phyloP scores from a whole-genome alignment of 768 basidiomycete genomes.

The Coprinopsis sp. region DNA sequence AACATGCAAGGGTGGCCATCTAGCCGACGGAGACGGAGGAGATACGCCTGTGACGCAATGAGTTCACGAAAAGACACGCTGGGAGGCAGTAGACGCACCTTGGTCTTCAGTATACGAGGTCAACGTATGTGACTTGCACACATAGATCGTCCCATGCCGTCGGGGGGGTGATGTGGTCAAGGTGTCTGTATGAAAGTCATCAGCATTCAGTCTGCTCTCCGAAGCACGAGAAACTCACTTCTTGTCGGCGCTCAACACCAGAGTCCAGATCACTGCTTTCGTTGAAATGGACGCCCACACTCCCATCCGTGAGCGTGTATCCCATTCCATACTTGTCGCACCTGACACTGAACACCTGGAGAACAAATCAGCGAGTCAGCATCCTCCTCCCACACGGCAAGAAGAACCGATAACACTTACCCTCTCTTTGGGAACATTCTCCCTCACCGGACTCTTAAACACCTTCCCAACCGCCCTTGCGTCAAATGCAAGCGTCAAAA shows the following conservation, averaged over 20 bases:
- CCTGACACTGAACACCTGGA: slow-evolving; percentile 90
- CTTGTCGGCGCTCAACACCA: slow-evolving; percentile 84
- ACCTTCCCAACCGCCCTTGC: slow-evolving; percentile 56
- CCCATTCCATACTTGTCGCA: slow-evolving; percentile 99
- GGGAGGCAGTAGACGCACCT: no score
- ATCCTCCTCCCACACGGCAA: no score
- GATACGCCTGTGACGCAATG: no score
- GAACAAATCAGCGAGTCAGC: no score
- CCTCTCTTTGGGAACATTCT: slow-evolving; percentile 53
- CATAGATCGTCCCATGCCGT: slow-evolving; percentile 59
- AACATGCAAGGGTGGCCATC: no score
- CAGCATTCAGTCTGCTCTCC: slow-evolving; percentile 7
- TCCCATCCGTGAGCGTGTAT: slow-evolving; percentile 92
- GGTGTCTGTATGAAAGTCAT: slow-evolving; percentile 50
- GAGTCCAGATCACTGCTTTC: slow-evolving; percentile 86
- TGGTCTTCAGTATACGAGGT: slow-evolving; percentile 74
- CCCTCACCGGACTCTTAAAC: slow-evolving; percentile 32
- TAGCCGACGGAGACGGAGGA: no score
- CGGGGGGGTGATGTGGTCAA: slow-evolving; percentile 82
- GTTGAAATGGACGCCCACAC: slow-evolving; percentile 94
- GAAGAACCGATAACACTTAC: no score
- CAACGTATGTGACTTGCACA: slow-evolving; percentile 68
- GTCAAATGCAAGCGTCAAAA: slow-evolving; percentile 57
- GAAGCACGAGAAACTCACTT: slow-evolving; percentile 47
- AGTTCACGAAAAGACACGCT: no score